phyloP scores from a whole-genome alignment of 768 basidiomycete species.

The Wakefieldia striispora region DNA sequence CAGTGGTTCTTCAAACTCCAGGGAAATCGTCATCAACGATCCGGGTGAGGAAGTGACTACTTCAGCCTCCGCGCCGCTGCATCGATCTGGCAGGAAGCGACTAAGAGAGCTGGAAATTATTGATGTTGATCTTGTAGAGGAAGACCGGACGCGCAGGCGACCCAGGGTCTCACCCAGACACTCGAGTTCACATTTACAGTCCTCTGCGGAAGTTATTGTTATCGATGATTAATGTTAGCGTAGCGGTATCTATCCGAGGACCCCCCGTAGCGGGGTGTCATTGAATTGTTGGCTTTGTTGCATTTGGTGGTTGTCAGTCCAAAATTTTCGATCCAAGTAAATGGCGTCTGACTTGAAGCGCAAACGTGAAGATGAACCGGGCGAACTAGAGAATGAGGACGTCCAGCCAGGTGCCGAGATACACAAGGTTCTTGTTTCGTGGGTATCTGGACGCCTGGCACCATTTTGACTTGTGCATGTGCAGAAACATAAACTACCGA shows the following conservation, averaged over 20 bases:
- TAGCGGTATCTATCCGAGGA: too few relatives aligned
- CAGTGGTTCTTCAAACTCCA: constrained; percentile 13
- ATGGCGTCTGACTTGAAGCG: constrained; percentile 28
- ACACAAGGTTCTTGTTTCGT: constrained; percentile 15
- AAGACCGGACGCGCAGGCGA: constrained; percentile 22
- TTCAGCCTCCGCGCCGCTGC: background rate
- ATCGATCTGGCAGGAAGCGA: constrained; percentile 34
- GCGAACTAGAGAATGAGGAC: background rate
- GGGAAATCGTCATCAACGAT: constrained; percentile 32
- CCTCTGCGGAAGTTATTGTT: constrained; percentile 43
- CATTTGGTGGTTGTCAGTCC: too few relatives aligned
- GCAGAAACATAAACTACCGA: constrained; percentile 49
- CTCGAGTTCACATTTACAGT: constrained; percentile 13
- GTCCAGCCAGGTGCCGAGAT: background rate
- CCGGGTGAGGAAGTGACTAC: constrained; percentile 27
- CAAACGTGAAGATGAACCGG: constrained; percentile 19
- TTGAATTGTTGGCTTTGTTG: too few relatives aligned
- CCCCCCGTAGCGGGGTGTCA: too few relatives aligned
- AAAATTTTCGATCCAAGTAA: constrained; percentile 3
- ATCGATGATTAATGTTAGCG: constrained; percentile 34
- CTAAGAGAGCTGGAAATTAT: constrained; percentile 28
- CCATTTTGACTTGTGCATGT: background rate
- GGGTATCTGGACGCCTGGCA: too few relatives aligned
- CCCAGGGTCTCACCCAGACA: constrained; percentile 12
- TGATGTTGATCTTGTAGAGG: constrained; percentile 33